phyloP scores from a whole-genome alignment of 1,284 basidiomycete genomes.

The Leccinum pallidistipes region DNA sequence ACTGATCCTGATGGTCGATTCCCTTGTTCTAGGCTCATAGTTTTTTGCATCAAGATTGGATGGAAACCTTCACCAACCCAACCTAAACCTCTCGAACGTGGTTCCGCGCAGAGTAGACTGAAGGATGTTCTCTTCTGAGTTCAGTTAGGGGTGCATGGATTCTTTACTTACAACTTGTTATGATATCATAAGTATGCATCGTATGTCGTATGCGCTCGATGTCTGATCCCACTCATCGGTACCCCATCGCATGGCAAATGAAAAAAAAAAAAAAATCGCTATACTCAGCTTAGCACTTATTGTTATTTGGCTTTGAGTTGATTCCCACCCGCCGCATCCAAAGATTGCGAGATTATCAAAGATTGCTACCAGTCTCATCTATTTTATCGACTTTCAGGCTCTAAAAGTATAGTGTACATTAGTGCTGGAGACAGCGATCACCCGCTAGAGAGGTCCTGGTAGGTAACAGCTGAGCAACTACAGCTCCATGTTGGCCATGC shows the following conservation, averaged over 20 bases:
- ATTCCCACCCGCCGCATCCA: neutral
- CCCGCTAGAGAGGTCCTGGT: neutral
- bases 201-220: neutral
- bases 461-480: neutral
- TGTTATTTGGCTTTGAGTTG: neutral
- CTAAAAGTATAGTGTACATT: neutral
- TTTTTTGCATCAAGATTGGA: conserved; percentile 72
- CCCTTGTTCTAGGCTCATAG: neutral
- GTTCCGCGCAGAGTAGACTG: conserved; percentile 79
- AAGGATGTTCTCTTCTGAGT: conserved; percentile 70
- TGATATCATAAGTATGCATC: neutral
- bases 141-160: neutral
- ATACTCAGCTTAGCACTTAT: too few species aligned
- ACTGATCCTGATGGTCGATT: neutral
- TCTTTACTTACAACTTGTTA: neutral
- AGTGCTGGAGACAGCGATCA: neutral
- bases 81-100: conserved; percentile 83
- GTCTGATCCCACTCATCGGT: neutral
- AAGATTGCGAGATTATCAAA: neutral
- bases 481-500: neutral
- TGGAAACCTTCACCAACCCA: conserved; percentile 92
- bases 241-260: neutral
- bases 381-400: neutral
- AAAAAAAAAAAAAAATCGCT: neutral
- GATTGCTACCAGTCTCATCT: neutral